Conservation (phyloP, 2,329 filamentous ascomycete species). For the Hypoxylon sp. region DNA sequence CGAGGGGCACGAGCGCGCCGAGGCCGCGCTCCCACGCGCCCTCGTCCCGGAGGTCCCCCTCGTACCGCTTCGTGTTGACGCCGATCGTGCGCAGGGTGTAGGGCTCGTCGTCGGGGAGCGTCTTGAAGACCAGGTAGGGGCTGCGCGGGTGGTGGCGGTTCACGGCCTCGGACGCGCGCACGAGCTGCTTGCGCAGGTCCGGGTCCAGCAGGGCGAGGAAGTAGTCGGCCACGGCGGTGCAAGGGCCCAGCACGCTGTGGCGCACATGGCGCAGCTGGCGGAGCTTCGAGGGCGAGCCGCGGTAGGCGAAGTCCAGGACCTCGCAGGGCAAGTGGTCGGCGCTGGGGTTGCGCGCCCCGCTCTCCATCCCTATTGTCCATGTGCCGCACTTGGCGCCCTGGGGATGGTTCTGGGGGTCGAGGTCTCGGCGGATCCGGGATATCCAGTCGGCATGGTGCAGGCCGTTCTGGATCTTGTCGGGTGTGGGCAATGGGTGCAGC, state of each 20-base stretch:
- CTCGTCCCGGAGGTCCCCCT: not conserved
- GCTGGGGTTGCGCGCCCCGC: not conserved
- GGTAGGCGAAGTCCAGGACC: not conserved
- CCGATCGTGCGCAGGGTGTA: not conserved
- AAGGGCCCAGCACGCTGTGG: not conserved
- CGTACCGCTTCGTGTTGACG: not conserved
- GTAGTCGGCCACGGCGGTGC: not conserved
- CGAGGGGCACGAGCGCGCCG: not conserved
- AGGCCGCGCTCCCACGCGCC: not conserved
- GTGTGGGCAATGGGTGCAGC: constrained; percentile 17
- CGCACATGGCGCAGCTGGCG: not conserved
- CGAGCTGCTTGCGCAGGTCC: not conserved
- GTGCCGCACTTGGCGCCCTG: not conserved
- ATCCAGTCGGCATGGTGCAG: constrained; percentile 27
- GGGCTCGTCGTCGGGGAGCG: not conserved
- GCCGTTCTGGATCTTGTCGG: constrained; percentile 21
- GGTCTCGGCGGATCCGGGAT: constrained; percentile 1
- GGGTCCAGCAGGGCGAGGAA: not conserved
- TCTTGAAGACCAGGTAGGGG: not conserved
- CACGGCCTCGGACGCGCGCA: not conserved
- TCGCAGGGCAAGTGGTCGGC: not conserved
- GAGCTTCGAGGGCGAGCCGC: too few species aligned
- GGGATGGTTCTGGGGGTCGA: not conserved
- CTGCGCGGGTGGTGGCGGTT: not conserved
- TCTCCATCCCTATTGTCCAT: not conserved